These are phyloP conservation scores for Penicillium sp. DNA, from an alignment of 2,329 filamentous ascomycete genomes.

Conservation along the genomic window DNA sequence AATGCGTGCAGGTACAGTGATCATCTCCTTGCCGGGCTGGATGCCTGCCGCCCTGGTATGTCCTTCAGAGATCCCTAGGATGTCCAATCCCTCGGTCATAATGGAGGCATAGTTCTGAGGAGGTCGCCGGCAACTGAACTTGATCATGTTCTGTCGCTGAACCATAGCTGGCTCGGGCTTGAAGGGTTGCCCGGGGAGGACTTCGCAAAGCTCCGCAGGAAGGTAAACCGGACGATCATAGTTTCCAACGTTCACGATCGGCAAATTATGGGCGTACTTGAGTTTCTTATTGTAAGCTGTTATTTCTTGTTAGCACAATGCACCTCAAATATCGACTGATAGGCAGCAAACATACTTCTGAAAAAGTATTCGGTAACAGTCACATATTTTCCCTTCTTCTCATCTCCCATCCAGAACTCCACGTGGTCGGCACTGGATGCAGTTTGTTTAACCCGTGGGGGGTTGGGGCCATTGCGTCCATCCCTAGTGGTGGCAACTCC, in stretches of 20 bases:
- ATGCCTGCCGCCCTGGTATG: slow-evolving; percentile 3
- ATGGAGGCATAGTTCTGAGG: slow-evolving; percentile 65
- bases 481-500: slow-evolving; percentile 13
- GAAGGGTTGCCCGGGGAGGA: slow-evolving; percentile 62
- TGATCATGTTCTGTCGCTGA: slow-evolving; percentile 66
- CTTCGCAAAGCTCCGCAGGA: slow-evolving; percentile 61
- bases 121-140: slow-evolving; percentile 65
- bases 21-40: slow-evolving; percentile 10
- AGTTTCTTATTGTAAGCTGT: slow-evolving; percentile 38
- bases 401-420: slow-evolving; percentile 9
- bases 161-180: slow-evolving; percentile 54
- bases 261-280: slow-evolving; percentile 37
- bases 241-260: slow-evolving; percentile 65
- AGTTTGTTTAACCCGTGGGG: neutral
- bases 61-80: slow-evolving; percentile 10
- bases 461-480: slow-evolving; percentile 1
- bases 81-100: slow-evolving; percentile 14
- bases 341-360: slow-evolving; percentile 12
- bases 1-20: slow-evolving; percentile 15
- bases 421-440: slow-evolving; percentile 13
- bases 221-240: slow-evolving; percentile 57
- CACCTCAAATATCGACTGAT: neutral
- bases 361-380: slow-evolving; percentile 24
- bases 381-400: slow-evolving; percentile 11
- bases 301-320: neutral